Conservation (phyloP, 495 filamentous ascomycete genomes). For the Aspergillus carlsbadensis region DNA sequence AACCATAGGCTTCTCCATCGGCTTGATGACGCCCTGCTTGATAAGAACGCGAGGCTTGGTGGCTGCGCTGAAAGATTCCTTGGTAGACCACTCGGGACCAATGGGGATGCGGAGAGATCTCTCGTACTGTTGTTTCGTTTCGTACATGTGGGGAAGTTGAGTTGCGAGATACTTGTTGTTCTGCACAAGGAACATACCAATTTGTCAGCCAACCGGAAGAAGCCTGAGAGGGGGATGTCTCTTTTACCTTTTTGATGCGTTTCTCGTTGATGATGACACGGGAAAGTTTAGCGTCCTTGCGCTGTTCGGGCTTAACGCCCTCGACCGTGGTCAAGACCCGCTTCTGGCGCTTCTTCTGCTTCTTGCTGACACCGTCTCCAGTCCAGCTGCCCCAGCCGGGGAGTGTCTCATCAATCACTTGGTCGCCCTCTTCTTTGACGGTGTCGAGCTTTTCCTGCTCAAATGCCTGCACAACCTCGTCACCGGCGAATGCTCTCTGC, state of each 20-base stretch:
- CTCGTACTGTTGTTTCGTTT: slow-evolving; percentile 87
- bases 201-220: slow-evolving; percentile 3
- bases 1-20: slow-evolving; percentile 76
- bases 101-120: slow-evolving; percentile 80
- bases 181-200: slow-evolving; percentile 45
- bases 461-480: slow-evolving; percentile 84
- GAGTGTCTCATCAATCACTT: slow-evolving; percentile 79
- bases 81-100: slow-evolving; percentile 93
- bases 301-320: slow-evolving; percentile 72
- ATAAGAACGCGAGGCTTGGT: slow-evolving; percentile 91
- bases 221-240: not conserved
- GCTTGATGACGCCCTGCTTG: slow-evolving; percentile 88
- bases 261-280: slow-evolving; percentile 94
- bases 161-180: slow-evolving; percentile 85
- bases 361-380: slow-evolving; percentile 73
- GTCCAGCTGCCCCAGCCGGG: slow-evolving; percentile 93
- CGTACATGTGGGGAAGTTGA: slow-evolving; percentile 80
- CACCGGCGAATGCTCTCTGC: slow-evolving; percentile 82
- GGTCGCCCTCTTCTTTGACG: slow-evolving; percentile 77
- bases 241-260: slow-evolving; percentile 76
- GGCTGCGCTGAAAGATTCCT: slow-evolving; percentile 82
- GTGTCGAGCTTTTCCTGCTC: slow-evolving; percentile 73
- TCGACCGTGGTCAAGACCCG: slow-evolving; percentile 66
- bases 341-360: slow-evolving; percentile 59
- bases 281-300: slow-evolving; percentile 78